phyloP scores from a whole-genome alignment of 2,329 filamentous ascomycete species.

The Lecanicillium sp. region DNA sequence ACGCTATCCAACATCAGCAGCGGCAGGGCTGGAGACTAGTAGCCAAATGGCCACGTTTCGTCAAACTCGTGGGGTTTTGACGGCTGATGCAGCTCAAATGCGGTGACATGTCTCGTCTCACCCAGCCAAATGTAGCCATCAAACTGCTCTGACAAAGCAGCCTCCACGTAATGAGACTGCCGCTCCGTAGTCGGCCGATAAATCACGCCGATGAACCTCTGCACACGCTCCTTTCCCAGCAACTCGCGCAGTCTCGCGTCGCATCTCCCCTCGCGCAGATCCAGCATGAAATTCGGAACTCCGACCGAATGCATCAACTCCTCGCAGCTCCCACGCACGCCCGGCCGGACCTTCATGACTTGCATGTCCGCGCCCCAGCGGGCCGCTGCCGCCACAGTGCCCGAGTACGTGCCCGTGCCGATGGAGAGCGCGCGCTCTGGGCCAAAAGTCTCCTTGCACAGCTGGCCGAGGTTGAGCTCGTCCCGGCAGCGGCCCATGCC shows the following conservation, averaged over 20 bases:
- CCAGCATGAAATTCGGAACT: constrained; percentile 38
- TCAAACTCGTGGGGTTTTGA: constrained; percentile 29
- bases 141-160: constrained; percentile 41
- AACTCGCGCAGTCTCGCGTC: constrained; percentile 29
- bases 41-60: constrained; percentile 50
- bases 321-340: constrained; percentile 42
- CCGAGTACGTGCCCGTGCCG: constrained; percentile 43
- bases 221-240: constrained; percentile 33
- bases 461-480: neutral
- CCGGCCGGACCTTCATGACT: constrained; percentile 42
- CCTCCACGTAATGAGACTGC: constrained; percentile 42
- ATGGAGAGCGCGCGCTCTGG: constrained; percentile 11
- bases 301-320: constrained; percentile 40
- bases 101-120: constrained; percentile 35
- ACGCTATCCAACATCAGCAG: too few species aligned
- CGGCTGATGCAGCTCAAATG: constrained; percentile 41
- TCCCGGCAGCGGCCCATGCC: neutral
- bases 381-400: constrained; percentile 45
- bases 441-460: neutral
- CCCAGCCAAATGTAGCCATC: constrained; percentile 47
- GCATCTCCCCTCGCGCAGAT: constrained; percentile 34
- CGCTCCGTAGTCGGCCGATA: constrained; percentile 44
- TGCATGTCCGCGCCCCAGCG: constrained; percentile 46
- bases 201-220: constrained; percentile 49
- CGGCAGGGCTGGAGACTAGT: too few species aligned